phyloP scores from a whole-genome alignment of 495 filamentous ascomycete species.

The Aspergillus wentii region DNA sequence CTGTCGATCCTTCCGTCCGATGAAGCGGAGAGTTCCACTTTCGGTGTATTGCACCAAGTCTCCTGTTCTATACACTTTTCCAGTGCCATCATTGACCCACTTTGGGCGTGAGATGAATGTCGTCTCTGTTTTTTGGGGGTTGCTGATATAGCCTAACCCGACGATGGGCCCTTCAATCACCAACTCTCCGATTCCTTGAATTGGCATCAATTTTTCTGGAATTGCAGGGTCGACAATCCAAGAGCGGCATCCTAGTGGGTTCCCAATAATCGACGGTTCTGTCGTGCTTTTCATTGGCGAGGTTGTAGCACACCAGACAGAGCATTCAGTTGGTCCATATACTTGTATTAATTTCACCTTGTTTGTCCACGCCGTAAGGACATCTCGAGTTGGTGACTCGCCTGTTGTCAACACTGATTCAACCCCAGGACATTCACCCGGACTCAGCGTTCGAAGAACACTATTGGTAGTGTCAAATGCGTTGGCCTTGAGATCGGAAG shows the following conservation, averaged over 20 bases:
- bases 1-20: conserved; percentile 32
- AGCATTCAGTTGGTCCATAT: conserved; percentile 17
- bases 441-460: conserved; percentile 13
- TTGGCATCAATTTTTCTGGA: conserved; percentile 33
- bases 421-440: conserved; percentile 9
- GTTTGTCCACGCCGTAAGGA: conserved; percentile 13
- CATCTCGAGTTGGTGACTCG: conserved; percentile 10
- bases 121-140: not conserved
- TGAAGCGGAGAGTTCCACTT: conserved; percentile 17
- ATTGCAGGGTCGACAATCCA: conserved; percentile 10
- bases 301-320: conserved; percentile 9
- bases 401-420: conserved; percentile 11
- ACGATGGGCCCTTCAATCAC: conserved; percentile 34
- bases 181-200: conserved; percentile 42
- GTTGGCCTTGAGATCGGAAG: conserved; percentile 15
- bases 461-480: conserved; percentile 20
- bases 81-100: not conserved
- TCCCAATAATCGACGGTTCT: not conserved
- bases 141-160: conserved; percentile 10
- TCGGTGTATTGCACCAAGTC: conserved; percentile 15
- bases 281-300: not conserved
- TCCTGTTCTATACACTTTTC: conserved; percentile 24
- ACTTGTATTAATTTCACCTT: conserved; percentile 8
- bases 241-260: conserved; percentile 2
- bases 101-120: not conserved